Percentiles rank a stretch among this genome's conserved stretches.
phyloP scores from a whole-genome alignment of 1,284 basidiomycete genomes.

The Naganishia cerealis region DNA sequence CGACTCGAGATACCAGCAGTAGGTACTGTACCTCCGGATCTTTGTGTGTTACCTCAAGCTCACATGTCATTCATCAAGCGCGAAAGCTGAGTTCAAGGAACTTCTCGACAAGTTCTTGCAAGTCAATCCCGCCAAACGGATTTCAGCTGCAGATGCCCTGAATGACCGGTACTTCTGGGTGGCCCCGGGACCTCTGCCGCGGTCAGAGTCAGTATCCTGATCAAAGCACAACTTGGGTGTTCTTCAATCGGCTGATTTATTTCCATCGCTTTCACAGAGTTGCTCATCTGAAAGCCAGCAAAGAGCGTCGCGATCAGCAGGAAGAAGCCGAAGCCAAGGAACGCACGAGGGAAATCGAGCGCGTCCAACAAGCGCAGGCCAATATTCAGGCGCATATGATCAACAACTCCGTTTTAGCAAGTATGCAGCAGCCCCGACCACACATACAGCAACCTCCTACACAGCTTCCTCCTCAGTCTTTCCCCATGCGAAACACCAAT shows the following conservation, averaged over 20 bases:
- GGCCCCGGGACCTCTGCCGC: slow-evolving; percentile 77
- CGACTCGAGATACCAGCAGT: slow-evolving; percentile 34
- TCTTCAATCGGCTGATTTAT: slow-evolving; percentile 1
- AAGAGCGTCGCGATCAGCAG: slow-evolving; percentile 33
- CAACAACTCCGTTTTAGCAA: slow-evolving; percentile 4
- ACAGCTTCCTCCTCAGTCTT: slow-evolving; percentile 11
- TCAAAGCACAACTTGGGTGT: not conserved
- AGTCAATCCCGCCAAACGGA: slow-evolving; percentile 58
- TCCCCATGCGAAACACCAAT: slow-evolving; percentile 10
- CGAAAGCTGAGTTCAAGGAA: slow-evolving; percentile 41
- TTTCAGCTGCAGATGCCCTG: slow-evolving; percentile 58
- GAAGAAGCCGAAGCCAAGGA: slow-evolving; percentile 30
- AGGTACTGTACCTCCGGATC: not conserved
- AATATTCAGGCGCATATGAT: slow-evolving; percentile 25
- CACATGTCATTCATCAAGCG: not conserved
- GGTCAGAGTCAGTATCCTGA: slow-evolving; percentile 64
- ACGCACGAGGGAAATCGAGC: slow-evolving; percentile 18
- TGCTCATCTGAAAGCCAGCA: slow-evolving; percentile 21
- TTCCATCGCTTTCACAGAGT: slow-evolving; percentile 1
- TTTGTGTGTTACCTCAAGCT: not conserved
- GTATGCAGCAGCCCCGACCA: not conserved
- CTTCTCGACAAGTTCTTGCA: slow-evolving; percentile 56
- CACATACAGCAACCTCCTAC: slow-evolving; percentile 4
- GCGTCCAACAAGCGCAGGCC: slow-evolving; percentile 19
- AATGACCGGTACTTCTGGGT: slow-evolving; percentile 67